Percentiles rank a stretch among this genome's conserved stretches.
Evolutionary conservation across 108 stramenopile species (phyloP).

Genomic region (Skeletonema costatum): DNA sequence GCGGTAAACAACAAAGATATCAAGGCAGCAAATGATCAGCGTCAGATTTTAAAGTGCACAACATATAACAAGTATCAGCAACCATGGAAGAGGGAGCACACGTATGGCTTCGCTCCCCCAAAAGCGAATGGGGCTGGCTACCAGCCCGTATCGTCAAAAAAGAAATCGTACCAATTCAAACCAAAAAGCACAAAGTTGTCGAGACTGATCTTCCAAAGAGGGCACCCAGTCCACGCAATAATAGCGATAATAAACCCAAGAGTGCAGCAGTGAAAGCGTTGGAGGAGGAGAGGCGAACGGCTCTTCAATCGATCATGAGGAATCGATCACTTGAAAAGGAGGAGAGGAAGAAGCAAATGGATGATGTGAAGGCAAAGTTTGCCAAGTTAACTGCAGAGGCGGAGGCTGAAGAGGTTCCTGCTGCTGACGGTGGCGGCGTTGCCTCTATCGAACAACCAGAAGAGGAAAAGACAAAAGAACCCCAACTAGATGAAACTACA

Average conservation of each 20-base stretch:
- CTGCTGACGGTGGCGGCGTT: neutral
- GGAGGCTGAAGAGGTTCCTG: neutral
- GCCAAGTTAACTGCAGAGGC: neutral
- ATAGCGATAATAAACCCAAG: neutral
- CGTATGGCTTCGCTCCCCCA: slow-evolving; percentile 50
- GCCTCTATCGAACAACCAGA: neutral
- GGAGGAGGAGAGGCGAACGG: neutral
- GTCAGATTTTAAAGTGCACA: neutral
- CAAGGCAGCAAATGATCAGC: too few species aligned
- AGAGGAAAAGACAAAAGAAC: slow-evolving; percentile 4
- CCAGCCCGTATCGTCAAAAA: slow-evolving; percentile 46
- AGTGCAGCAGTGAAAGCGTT: neutral
- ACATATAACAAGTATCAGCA: neutral
- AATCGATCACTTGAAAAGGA: slow-evolving; percentile 6
- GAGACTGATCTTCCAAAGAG: neutral
- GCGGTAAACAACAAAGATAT: too few species aligned
- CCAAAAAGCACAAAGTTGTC: neutral
- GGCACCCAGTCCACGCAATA: neutral
- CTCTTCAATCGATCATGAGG: neutral
- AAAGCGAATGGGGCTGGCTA: slow-evolving; percentile 52
- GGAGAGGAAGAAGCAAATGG: slow-evolving; percentile 4
- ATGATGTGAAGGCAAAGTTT: slow-evolving; percentile 14
- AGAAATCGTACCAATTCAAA: slow-evolving; percentile 8
- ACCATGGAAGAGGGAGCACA: slow-evolving; percentile 50
- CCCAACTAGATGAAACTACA: slow-evolving; percentile 1